Base-by-base conservation (phyloP, 2,329 filamentous ascomycete genomes). In the Cladosporium sp. region DNA sequence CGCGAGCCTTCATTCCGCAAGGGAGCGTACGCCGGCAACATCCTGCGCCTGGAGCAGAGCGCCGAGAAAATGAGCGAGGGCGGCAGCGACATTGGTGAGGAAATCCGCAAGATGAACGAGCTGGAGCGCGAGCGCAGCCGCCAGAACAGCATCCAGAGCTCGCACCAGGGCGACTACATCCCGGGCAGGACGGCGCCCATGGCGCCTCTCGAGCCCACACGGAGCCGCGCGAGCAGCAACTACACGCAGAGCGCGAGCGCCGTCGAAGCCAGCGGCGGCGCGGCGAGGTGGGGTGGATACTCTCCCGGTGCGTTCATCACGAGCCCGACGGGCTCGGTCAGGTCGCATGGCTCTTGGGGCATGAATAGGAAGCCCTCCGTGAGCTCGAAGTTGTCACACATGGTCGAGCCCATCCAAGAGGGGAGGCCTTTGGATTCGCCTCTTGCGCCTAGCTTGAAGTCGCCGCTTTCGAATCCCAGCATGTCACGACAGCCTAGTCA, bases 71-170 rank as follows among this genome's bases (percentile, higher is more conserved):
- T 91, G 67, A 88, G 85, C 59, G 51, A 54, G 24, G 84, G 83
- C 51, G 77, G 77, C 41, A 87, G 84, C 55, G 88, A 87, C 55
- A 86, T 90, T 62, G 86, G 86, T 61, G 82, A 87, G 72, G 86
- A 88, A 59, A 91, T 90, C 60, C 80, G 85, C 53, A 82, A 85
- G 62, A 75, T 89, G 57, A 83, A 88, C 68, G 75, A 82, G 54
- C 83, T 50, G 32, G 54, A 59, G 41, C 52, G 54, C 30, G 50
- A 52, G 44, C 50, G 55, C 29, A 64, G 60, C 50, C 53, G 60
- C 5, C 56, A 60, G 52, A 63, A 54, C 40, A 61, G 56, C 22
- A 57, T 63, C 29, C 55, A 59, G 53, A 56, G 51, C 43, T 50
- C 43, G 18, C 52, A 58, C 41, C 53, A 59, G 29, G 56, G 56